These are phyloP conservation scores for Exophiala phaeomuriformis DNA, from an alignment of 2,329 filamentous ascomycete genomes.

Conservation along the genomic window DNA sequence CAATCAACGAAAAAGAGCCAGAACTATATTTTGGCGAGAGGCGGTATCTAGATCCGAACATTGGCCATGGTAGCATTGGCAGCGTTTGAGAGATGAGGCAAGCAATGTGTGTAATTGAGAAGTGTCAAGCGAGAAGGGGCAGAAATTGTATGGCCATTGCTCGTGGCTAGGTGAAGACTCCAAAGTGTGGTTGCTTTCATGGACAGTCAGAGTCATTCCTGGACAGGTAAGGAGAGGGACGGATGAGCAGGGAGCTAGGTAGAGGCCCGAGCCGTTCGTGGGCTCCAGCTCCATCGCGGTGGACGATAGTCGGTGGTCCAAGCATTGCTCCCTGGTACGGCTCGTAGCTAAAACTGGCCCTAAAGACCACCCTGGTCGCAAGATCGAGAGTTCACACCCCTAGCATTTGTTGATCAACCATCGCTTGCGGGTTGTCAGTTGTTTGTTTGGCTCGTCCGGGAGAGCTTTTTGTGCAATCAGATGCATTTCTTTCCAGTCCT, in stretches of 20 bases:
- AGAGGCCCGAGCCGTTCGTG: constrained; percentile 10
- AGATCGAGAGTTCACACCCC: neutral
- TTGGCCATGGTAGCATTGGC: no score
- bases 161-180: neutral
- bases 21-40: no score
- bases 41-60: no score
- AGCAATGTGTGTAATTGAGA: no score
- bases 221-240: neutral
- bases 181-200: neutral
- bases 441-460: no score
- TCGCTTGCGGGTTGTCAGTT: neutral
- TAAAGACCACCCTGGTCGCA: neutral
- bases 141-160: no score
- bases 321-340: neutral
- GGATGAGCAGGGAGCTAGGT: neutral
- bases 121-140: no score
- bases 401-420: neutral
- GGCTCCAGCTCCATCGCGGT: neutral
- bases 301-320: neutral
- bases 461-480: no score
- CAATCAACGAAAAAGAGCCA: no score
- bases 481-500: no score
- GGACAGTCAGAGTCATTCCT: neutral
- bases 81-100: no score
- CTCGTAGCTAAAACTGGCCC: neutral